Evolutionary conservation across 2,329 filamentous ascomycete species (phyloP).

Genomic region (Ophiostoma australiae): DNA sequence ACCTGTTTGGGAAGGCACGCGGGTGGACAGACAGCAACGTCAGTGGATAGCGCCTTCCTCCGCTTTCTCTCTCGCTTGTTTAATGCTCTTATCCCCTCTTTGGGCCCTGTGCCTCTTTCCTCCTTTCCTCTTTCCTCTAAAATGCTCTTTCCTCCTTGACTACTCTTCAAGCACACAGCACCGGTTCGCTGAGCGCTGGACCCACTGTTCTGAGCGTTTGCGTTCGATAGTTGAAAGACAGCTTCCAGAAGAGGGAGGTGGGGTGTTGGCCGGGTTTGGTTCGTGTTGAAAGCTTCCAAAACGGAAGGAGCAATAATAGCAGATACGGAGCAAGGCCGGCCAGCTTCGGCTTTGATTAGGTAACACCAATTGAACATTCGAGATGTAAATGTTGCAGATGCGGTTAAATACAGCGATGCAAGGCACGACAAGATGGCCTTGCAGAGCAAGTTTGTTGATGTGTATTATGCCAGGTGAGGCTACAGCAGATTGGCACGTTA

Average conservation of each 20-base stretch:
- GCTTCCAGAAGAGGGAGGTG: slow-evolving; percentile 20
- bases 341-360: slow-evolving; percentile 13
- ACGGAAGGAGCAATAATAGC: background rate
- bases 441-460: background rate
- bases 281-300: background rate
- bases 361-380: background rate
- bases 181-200: background rate
- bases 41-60: slow-evolving; percentile 8
- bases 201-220: background rate
- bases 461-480: background rate
- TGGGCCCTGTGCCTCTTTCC: background rate
- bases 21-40: slow-evolving; percentile 13
- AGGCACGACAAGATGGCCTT: background rate
- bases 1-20: slow-evolving; percentile 6
- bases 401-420: background rate
- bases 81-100: background rate
- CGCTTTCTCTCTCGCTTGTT: slow-evolving; percentile 1
- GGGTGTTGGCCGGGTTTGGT: background rate
- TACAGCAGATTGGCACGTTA: background rate
- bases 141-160: background rate
- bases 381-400: background rate
- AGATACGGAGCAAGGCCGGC: background rate
- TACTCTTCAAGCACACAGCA: background rate
- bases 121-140: background rate
- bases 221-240: background rate